Evolutionary conservation across 805 yeast species (phyloP), one percentile per base, ranked within the genome.

Genomic region (Candida piceae): DNA sequence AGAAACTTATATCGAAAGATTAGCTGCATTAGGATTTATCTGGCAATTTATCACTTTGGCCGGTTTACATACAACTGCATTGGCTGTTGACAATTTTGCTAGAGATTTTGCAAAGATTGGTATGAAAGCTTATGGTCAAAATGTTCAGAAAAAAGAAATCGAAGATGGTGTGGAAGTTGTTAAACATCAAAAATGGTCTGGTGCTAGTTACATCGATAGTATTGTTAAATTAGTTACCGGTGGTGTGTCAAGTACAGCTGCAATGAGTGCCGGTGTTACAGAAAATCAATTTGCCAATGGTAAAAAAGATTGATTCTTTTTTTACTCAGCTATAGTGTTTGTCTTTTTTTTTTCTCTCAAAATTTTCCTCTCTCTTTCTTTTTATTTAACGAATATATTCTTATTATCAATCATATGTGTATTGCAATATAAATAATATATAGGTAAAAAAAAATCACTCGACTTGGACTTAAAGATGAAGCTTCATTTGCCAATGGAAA

Each of bases 11-110:
- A 90, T 90, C 63, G 66, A 76, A 60, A 78, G 95, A 62, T 76
- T 90, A 44, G 94, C 82, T 45, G 72, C 82, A 64, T 75, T 89
- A 51, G 97, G 97, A 44, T 90, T 80, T 69, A 87, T 85, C 47
- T 90, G 97, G 97, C 97, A 90, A 67, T 90, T 90, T 66, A 90
- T 90, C 65, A 90, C 97, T 5, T 76, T 90, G 57, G 97, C 97
- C 15, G 97, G 97, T 57, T 76, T 90, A 58, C 97, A 90, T 66
- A 87, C 96, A 40, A 88, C 90, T 39, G 97, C 96, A 5, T 74
- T 90, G 58, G 94, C 95, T 25, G 81, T 84, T 40, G 93, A 88
- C 59, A 76, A 78, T 56, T 90, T 90, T 58, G 73, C 96, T 29
- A 74, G 78, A 58, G 78, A 80, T 53, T 90, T 80, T 63, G 67